A percentile compares a stretch with the other conserved stretches of the same genome.
phyloP scores from a whole-genome alignment of 1,284 basidiomycete species.

The Inonotus obliquus region DNA sequence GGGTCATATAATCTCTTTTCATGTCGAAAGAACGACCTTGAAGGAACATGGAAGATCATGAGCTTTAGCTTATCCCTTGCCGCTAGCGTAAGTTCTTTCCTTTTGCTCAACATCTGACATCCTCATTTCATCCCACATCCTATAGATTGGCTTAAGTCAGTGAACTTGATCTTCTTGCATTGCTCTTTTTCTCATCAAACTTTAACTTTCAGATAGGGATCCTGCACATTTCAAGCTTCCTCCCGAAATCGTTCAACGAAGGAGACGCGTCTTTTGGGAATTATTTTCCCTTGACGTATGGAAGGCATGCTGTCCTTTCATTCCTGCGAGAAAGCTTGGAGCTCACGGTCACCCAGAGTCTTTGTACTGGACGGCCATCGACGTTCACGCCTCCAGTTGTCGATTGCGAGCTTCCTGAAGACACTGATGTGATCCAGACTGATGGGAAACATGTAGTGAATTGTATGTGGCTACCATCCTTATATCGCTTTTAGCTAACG shows the following conservation, averaged over 20 bases:
- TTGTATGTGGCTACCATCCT: not conserved
- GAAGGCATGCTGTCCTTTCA: not conserved
- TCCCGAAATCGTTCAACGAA: constrained; percentile 6
- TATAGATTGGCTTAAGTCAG: constrained; percentile 15
- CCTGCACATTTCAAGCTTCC: constrained; percentile 10
- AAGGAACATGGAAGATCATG: constrained; percentile 25
- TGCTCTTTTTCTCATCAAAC: too few relatives aligned
- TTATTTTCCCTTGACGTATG: constrained; percentile 1
- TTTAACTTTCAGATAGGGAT: constrained; percentile 9
- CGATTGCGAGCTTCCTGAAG: constrained; percentile 16
- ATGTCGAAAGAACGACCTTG: constrained; percentile 3
- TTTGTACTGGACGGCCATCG: constrained; percentile 12
- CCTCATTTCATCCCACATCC: not conserved
- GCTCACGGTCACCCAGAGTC: not conserved
- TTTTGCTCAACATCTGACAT: not conserved
- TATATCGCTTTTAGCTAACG: not conserved
- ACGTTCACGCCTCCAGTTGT: constrained; percentile 9
- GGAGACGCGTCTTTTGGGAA: constrained; percentile 16
- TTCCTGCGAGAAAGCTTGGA: not conserved
- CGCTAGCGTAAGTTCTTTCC: constrained; percentile 24
- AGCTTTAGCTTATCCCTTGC: constrained; percentile 24
- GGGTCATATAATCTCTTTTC: constrained; percentile 9
- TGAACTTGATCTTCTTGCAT: not conserved
- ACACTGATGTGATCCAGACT: constrained; percentile 1
- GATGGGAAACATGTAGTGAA: not conserved